A percentile compares a stretch with the other conserved stretches of the same genome.
Evolutionary conservation across 2,329 filamentous ascomycete species (phyloP).

Genomic region (Cryphonectria naterciae): DNA sequence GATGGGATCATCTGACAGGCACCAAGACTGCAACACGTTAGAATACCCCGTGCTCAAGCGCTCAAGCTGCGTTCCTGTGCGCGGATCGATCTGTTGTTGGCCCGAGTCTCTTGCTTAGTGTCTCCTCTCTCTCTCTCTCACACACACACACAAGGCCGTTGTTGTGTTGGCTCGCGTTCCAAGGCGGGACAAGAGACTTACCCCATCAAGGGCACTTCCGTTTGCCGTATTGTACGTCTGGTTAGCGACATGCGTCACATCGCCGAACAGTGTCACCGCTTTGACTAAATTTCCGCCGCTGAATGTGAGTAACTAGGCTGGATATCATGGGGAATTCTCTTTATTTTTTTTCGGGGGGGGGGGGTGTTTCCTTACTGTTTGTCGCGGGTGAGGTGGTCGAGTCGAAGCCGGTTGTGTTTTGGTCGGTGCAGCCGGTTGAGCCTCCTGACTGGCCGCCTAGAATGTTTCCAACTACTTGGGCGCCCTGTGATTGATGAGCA

Average conservation of each 20-base stretch:
- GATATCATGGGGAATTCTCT: too few species aligned
- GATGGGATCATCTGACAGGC: slow-evolving; percentile 43
- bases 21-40: slow-evolving; percentile 40
- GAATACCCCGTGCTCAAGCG: slow-evolving; percentile 36
- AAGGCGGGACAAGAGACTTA: slow-evolving; percentile 8
- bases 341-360: too few species aligned
- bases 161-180: neutral
- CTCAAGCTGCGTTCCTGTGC: slow-evolving; percentile 36
- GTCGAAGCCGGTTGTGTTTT: slow-evolving; percentile 16
- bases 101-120: neutral
- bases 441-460: slow-evolving; percentile 26
- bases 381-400: slow-evolving; percentile 12
- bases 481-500: slow-evolving; percentile 15
- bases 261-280: slow-evolving; percentile 24
- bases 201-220: slow-evolving; percentile 22
- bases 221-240: slow-evolving; percentile 27
- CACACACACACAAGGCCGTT: neutral
- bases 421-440: slow-evolving; percentile 21
- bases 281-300: slow-evolving; percentile 1
- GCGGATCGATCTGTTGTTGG: slow-evolving; percentile 35
- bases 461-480: slow-evolving; percentile 26
- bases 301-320: neutral
- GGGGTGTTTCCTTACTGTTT: too few species aligned
- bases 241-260: slow-evolving; percentile 24
- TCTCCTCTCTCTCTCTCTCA: neutral